phyloP scores from a whole-genome alignment of 1,139 yeast genomes.

The Wickerhamomyces sp. region DNA sequence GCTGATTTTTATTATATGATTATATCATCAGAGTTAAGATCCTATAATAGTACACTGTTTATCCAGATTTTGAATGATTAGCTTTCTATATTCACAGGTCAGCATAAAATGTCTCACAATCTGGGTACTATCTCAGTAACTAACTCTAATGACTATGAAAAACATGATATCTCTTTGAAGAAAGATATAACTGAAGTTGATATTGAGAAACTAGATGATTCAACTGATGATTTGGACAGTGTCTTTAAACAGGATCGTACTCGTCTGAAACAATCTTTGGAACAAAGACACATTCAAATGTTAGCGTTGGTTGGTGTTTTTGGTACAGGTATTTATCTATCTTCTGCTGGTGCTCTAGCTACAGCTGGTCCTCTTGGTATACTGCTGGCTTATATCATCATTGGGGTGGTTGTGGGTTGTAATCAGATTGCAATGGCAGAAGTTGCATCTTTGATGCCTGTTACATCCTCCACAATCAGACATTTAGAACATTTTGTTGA shows the following conservation, averaged over 20 bases:
- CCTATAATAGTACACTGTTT: too few relatives aligned
- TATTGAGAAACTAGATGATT: not conserved
- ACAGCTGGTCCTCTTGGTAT: constrained; percentile 79
- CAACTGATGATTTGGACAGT: not conserved
- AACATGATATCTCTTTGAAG: too few relatives aligned
- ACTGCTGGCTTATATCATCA: constrained; percentile 59
- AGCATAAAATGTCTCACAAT: too few relatives aligned
- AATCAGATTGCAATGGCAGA: constrained; percentile 67
- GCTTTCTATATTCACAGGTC: too few relatives aligned
- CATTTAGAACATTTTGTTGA: constrained; percentile 37
- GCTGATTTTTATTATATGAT: too few relatives aligned
- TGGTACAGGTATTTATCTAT: constrained; percentile 73
- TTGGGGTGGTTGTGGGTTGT: constrained; percentile 65
- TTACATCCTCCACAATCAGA: constrained; percentile 20
- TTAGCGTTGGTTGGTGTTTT: constrained; percentile 80
- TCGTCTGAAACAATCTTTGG: constrained; percentile 48
- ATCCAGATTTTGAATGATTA: too few relatives aligned
- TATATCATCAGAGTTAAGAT: too few relatives aligned
- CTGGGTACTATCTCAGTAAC: too few relatives aligned
- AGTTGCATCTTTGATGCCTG: constrained; percentile 55
- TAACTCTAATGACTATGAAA: too few relatives aligned
- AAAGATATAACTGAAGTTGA: not conserved
- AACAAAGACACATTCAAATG: constrained; percentile 71
- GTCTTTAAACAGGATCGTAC: not conserved
- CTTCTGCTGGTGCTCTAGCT: constrained; percentile 61